Conservation (phyloP, 2,329 filamentous ascomycete genomes). For the Coleophoma crateriformis region DNA sequence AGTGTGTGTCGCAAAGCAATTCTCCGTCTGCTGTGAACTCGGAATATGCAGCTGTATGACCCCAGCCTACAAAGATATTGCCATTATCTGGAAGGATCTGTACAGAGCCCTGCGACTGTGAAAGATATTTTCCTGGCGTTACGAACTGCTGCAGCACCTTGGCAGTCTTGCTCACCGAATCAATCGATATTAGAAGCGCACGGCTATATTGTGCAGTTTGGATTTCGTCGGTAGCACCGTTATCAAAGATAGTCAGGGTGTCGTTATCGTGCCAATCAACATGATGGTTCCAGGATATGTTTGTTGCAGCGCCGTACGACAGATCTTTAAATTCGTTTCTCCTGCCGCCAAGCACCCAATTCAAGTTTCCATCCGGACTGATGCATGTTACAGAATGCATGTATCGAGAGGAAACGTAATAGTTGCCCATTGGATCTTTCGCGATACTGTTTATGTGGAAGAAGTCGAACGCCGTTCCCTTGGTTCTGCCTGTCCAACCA, state of each 20-base stretch:
- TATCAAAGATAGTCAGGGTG: background rate
- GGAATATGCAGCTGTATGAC: background rate
- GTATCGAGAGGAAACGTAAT: constrained; percentile 39
- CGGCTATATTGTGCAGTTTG: background rate
- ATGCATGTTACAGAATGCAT: constrained; percentile 38
- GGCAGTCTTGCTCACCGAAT: constrained; percentile 1
- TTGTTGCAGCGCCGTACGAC: constrained; percentile 30
- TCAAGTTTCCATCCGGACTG: constrained; percentile 34
- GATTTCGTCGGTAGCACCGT: background rate
- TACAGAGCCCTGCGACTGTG: constrained; percentile 5
- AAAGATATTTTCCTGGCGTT: constrained; percentile 4
- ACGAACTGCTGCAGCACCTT: background rate
- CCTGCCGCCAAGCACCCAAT: constrained; percentile 38
- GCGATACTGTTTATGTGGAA: constrained; percentile 25
- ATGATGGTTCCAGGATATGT: constrained; percentile 42
- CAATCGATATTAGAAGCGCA: background rate
- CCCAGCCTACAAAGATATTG: constrained; percentile 6
- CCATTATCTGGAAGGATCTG: constrained; percentile 3
- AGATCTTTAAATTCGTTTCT: constrained; percentile 31
- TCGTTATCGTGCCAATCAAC: constrained; percentile 27
- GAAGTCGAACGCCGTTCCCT: constrained; percentile 22
- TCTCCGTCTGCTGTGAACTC: constrained; percentile 17
- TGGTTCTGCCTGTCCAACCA: background rate
- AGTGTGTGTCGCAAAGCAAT: constrained; percentile 24
- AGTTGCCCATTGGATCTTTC: constrained; percentile 32